These are phyloP conservation scores for Microsporum ferrugineum DNA, from an alignment of 2,329 filamentous ascomycete genomes.

Conservation along the genomic window DNA sequence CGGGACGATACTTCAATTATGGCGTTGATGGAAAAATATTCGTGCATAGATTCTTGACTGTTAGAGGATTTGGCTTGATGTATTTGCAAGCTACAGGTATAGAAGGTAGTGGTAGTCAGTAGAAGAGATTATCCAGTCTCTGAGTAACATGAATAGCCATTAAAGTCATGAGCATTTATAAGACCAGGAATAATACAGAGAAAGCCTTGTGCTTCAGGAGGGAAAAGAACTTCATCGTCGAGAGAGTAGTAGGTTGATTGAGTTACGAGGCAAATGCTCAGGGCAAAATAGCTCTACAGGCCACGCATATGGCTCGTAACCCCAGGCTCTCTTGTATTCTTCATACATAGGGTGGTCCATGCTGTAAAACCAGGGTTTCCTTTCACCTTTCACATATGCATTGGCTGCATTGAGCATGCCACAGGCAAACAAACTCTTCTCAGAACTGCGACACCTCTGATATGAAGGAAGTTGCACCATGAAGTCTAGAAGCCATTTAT, in stretches of 20 bases:
- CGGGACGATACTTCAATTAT: constrained; percentile 16
- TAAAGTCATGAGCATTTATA: no score
- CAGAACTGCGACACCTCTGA: background rate
- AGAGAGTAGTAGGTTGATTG: no score
- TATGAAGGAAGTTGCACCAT: background rate
- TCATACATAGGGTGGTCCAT: background rate
- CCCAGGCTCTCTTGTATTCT: background rate
- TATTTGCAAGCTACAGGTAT: no score
- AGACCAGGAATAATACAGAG: no score
- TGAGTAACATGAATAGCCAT: no score
- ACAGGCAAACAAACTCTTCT: background rate
- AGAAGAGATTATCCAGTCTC: no score
- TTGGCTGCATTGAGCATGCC: background rate
- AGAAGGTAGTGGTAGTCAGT: no score
- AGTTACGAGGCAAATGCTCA: background rate
- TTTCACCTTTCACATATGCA: background rate
- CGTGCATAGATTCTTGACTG: background rate
- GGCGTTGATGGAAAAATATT: constrained; percentile 18
- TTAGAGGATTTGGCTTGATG: background rate
- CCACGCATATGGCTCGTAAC: background rate
- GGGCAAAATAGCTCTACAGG: background rate
- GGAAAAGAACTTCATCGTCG: no score
- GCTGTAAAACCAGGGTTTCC: background rate
- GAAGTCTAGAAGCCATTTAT: background rate
- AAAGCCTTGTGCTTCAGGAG: no score